Evolutionary conservation across 2,329 filamentous ascomycete genomes (phyloP).

Genomic region (Diplodia seriata): DNA sequence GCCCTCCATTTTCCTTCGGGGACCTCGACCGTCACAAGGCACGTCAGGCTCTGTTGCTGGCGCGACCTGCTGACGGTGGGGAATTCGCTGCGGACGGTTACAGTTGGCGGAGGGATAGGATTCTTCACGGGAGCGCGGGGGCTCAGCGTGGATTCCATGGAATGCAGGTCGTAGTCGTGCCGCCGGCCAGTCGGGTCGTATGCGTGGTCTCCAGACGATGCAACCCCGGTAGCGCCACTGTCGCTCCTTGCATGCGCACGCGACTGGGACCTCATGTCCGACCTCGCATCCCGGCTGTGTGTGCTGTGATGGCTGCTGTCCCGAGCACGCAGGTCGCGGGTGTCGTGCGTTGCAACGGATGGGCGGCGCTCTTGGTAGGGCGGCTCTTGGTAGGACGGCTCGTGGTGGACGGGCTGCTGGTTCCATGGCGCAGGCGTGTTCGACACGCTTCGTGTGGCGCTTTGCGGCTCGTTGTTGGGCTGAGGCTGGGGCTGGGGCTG

Average conservation of each 20-base stretch:
- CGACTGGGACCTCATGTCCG: slow-evolving; percentile 48
- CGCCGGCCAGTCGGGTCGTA: slow-evolving; percentile 72
- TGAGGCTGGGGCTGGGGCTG: no score
- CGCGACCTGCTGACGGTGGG: slow-evolving; percentile 90
- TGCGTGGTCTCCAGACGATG: slow-evolving; percentile 83
- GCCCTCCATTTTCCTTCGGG: slow-evolving; percentile 90
- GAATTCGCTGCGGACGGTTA: slow-evolving; percentile 97
- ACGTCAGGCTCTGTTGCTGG: slow-evolving; percentile 94
- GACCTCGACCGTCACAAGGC: slow-evolving; percentile 91
- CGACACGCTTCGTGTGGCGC: slow-evolving; percentile 40
- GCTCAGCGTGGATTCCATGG: slow-evolving; percentile 85
- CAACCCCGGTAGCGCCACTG: slow-evolving; percentile 62
- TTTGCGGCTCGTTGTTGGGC: slow-evolving; percentile 14
- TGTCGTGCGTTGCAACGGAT: slow-evolving; percentile 27
- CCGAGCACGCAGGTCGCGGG: slow-evolving; percentile 35
- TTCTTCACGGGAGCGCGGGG: slow-evolving; percentile 76
- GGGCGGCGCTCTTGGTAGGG: slow-evolving; percentile 47
- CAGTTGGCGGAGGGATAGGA: slow-evolving; percentile 85
- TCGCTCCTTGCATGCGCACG: slow-evolving; percentile 73
- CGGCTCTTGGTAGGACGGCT: background rate
- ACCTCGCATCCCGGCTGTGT: slow-evolving; percentile 36
- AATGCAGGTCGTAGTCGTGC: slow-evolving; percentile 94
- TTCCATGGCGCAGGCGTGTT: slow-evolving; percentile 72
- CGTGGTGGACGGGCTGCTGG: slow-evolving; percentile 39
- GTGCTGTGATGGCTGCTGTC: slow-evolving; percentile 40